phyloP scores from a whole-genome alignment of 306 rosid species.

The Rosa lucieae region DNA sequence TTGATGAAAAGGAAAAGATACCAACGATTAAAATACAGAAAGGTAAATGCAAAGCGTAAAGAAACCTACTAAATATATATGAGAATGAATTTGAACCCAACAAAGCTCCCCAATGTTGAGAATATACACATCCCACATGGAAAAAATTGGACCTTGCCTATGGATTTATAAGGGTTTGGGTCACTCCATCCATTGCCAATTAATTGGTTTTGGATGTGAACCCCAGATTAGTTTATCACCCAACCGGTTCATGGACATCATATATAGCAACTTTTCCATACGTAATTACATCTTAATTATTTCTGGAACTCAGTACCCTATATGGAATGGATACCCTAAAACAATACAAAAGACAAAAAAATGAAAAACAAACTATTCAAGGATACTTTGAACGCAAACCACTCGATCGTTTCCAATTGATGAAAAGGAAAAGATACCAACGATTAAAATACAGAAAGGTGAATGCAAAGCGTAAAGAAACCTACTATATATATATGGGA shows the following conservation, averaged over 20 bases:
- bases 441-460: background rate
- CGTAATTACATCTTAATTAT: too few species aligned
- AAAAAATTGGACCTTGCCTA: too few species aligned
- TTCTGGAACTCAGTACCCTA: background rate
- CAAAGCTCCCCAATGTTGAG: background rate
- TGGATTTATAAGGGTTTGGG: too few species aligned
- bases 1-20: background rate
- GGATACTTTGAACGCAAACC: background rate
- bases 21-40: background rate
- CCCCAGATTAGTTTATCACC: background rate
- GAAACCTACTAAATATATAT: background rate
- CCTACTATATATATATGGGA: background rate
- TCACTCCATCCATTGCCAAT: too few species aligned
- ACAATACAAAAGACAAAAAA: background rate
- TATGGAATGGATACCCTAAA: background rate
- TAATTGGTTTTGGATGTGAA: too few species aligned
- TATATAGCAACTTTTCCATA: too few species aligned
- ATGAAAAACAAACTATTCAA: background rate
- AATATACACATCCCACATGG: too few species aligned
- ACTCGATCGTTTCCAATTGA: background rate
- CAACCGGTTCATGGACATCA: too few species aligned
- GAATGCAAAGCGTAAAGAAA: background rate
- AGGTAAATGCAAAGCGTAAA: background rate
- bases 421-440: background rate
- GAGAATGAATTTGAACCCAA: background rate